Percentiles rank a stretch among this genome's conserved stretches.
These are phyloP conservation scores for Perkinsus chesapeaki DNA, from an alignment of 169 alveolate genomes.

Conservation along the genomic window DNA sequence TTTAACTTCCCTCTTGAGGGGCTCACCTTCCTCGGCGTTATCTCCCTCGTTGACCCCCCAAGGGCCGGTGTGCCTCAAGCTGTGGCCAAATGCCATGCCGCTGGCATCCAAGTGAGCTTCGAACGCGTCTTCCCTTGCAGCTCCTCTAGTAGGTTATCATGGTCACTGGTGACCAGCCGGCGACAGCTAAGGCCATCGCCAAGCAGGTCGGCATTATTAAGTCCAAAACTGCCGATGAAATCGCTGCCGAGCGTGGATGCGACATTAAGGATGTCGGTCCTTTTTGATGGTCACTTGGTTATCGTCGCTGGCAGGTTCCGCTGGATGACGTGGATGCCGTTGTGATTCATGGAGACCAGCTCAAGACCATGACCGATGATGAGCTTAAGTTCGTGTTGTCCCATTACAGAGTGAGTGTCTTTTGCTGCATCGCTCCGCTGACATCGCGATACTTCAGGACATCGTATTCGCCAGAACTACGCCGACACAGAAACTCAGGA, in stretches of 20 bases:
- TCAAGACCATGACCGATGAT: constrained; percentile 8
- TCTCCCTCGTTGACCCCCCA: constrained; percentile 83
- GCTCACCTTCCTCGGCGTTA: constrained; percentile 52
- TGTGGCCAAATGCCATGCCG: constrained; percentile 76
- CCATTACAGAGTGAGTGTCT: not conserved
- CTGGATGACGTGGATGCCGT: constrained; percentile 51
- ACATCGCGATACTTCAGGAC: constrained; percentile 16
- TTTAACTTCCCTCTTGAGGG: constrained; percentile 56
- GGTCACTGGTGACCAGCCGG: constrained; percentile 93
- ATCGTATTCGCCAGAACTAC: constrained; percentile 71
- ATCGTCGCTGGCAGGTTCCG: constrained; percentile 27
- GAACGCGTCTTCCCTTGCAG: not conserved
- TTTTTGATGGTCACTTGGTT: not conserved
- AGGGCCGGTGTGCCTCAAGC: constrained; percentile 92
- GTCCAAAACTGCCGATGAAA: constrained; percentile 43
- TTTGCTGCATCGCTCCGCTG: not conserved
- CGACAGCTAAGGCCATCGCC: constrained; percentile 88
- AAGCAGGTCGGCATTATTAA: constrained; percentile 61
- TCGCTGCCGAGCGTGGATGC: constrained; percentile 24
- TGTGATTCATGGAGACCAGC: constrained; percentile 62
- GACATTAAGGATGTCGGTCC: not conserved
- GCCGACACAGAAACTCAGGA: constrained; percentile 65
- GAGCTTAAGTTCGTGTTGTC: not conserved
- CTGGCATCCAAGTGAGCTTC: constrained; percentile 79
- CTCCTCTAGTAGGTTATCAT: constrained; percentile 75